phyloP scores from a whole-genome alignment of 2,329 filamentous ascomycete genomes.

The Aspergillus sergii region DNA sequence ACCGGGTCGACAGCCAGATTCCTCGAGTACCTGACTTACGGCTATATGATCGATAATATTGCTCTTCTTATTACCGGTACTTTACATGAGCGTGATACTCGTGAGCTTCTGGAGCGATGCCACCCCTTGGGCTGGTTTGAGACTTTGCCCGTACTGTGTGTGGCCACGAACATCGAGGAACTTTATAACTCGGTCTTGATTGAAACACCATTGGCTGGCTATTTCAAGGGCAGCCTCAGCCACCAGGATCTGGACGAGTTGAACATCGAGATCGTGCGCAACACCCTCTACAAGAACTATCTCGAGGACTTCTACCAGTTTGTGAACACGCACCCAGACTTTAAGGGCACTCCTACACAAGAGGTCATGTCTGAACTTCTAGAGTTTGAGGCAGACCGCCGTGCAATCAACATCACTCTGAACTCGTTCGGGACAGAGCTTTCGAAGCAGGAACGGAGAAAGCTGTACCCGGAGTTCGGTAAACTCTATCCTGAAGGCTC shows the following conservation, averaged over 20 bases:
- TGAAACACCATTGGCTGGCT: slow-evolving; percentile 91
- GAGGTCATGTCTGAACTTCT: slow-evolving; percentile 96
- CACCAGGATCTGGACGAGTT: slow-evolving; percentile 97
- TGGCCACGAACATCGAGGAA: slow-evolving; percentile 97
- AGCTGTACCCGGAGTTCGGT: slow-evolving; percentile 92
- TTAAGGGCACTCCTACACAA: slow-evolving; percentile 83
- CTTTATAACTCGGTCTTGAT: slow-evolving; percentile 97
- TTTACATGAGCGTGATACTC: slow-evolving; percentile 93
- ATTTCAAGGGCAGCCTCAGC: slow-evolving; percentile 95
- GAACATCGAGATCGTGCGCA: slow-evolving; percentile 98
- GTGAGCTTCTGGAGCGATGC: slow-evolving; percentile 91
- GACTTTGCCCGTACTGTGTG: slow-evolving; percentile 96
- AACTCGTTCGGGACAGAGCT: slow-evolving; percentile 98
- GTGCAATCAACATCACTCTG: slow-evolving; percentile 98
- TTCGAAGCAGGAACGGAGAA: slow-evolving; percentile 89
- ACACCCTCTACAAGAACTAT: slow-evolving; percentile 99
- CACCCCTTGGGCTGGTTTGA: slow-evolving; percentile 99
- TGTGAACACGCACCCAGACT: slow-evolving; percentile 84
- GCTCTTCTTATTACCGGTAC: slow-evolving; percentile 97
- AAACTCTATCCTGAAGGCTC: slow-evolving; percentile 92
- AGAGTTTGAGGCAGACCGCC: slow-evolving; percentile 93
- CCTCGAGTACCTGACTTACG: slow-evolving; percentile 97
- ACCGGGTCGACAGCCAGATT: slow-evolving; percentile 90
- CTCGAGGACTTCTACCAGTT: slow-evolving; percentile 96
- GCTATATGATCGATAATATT: slow-evolving; percentile 99